Conservation (phyloP, 1,284 basidiomycete species). For the Sparassis latifolia region DNA sequence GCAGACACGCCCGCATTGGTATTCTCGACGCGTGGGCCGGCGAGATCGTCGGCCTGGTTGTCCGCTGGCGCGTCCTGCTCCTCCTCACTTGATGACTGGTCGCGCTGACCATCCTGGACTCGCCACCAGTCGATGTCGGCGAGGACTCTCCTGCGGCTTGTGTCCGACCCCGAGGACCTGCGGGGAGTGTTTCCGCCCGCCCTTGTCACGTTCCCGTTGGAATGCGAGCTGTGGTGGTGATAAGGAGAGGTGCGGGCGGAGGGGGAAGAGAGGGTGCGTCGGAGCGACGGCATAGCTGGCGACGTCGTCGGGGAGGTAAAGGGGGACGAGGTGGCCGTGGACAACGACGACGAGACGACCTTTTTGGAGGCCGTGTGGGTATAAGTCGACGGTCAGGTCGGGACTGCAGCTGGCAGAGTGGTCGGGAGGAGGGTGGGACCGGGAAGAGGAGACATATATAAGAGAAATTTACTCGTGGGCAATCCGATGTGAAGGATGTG, state of each 20-base stretch:
- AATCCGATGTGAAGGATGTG: conserved; percentile 26
- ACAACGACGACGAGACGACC: conserved; percentile 9
- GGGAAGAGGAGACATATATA: conserved; percentile 7
- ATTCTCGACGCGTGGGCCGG: conserved; percentile 4
- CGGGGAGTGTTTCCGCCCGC: conserved; percentile 39
- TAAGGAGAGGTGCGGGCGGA: conserved; percentile 60
- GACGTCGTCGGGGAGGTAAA: conserved; percentile 5
- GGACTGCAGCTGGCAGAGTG: conserved; percentile 14
- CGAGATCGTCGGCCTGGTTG: conserved; percentile 1
- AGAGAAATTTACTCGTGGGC: conserved; percentile 23
- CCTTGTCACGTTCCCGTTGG: conserved; percentile 25
- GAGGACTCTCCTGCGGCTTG: conserved; percentile 56
- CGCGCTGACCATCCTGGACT: conserved; percentile 61
- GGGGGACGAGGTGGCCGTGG: conserved; percentile 10
- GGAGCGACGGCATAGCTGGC: conserved; percentile 65
- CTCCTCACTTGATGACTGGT: conserved; percentile 10
- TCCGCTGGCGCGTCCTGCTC: conserved; percentile 8
- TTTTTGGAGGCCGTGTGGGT: conserved; percentile 8
- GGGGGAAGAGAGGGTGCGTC: conserved; percentile 63
- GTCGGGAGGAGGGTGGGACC: conserved; percentile 10
- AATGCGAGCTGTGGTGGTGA: conserved; percentile 29
- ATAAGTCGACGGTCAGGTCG: conserved; percentile 19
- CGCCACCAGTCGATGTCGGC: conserved; percentile 83
- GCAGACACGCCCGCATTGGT: conserved; percentile 12
- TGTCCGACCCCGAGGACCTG: conserved; percentile 62